Evolutionary conservation across 139 green algal genomes (phyloP), one percentile per base, ranked within the genome.

Genomic region (Picochlorum costavermella): DNA sequence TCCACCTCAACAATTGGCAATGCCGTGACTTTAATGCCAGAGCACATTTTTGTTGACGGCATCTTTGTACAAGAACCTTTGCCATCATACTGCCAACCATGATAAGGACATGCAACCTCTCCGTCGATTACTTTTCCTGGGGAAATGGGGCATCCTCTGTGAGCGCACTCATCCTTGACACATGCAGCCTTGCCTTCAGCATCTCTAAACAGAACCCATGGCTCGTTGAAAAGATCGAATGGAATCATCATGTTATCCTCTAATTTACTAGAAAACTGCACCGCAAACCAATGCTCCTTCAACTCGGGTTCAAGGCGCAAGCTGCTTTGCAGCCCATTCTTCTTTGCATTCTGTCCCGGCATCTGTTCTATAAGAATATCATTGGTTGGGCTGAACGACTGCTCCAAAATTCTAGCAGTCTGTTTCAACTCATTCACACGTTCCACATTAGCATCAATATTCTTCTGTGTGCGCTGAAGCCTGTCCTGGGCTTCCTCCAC

Each of bases 181-280:
- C 71, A 77, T 1, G 64, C 46, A 11, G 65, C 59, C 3, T 8
- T 33, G 23, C 71, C 65, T 26, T n/a, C 36, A 45, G 46, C 61
- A 56, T 81, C 77, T 31, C 92, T 74, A 78, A 97, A 98, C 63
- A 98, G 65, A 23, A 97, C 92, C 92, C 92, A 99, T 2, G 88
- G 75, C 76, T 96, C 82, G n/a, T 81, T 81, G 77, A 97, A 96
- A 29, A 97, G 78, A 48, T 97, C 88, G 63, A 99, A 86, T 14
- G 94, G 82, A 16, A 71, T 13, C 61, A 66, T 70, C 14, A 37
- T 36, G 1, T 68, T 67, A 16, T 29, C 20, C 16, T 50, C 33
- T 30, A 80, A 61, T 62, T 69, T 75, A 53, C 14, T 45, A 20
- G 28, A 26, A 57, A 80, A 80, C 6, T 71, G 29, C 2, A 81